These are phyloP conservation scores for Jatropha curcas DNA, from an alignment of 345 rosid species.

Conservation along the genomic window DNA sequence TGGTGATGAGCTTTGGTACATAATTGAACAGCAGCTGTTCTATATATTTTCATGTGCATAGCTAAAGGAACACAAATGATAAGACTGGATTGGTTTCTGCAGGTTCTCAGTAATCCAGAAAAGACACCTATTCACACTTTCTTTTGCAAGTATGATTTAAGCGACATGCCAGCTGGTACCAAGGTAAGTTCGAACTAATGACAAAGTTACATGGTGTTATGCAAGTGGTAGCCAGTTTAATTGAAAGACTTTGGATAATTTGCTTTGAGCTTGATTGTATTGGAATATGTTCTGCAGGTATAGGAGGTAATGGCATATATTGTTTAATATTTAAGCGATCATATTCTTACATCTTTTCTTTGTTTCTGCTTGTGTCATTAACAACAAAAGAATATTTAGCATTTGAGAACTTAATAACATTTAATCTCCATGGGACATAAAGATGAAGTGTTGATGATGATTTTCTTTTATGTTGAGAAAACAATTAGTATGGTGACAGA, in stretches of 20 bases:
- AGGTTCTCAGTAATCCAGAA: conserved; percentile 99
- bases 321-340: neutral
- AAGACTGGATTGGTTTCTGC: conserved; percentile 25
- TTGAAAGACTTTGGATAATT: neutral
- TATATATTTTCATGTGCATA: neutral
- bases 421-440: neutral
- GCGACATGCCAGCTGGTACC: conserved; percentile 92
- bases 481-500: neutral
- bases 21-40: neutral
- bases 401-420: neutral
- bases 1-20: neutral
- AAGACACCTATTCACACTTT: conserved; percentile 94
- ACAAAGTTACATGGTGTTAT: neutral
- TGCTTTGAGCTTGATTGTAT: neutral
- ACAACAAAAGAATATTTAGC: neutral
- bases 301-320: conserved; percentile 1
- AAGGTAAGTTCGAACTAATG: conserved; percentile 44
- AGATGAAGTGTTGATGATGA: neutral
- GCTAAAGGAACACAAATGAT: neutral
- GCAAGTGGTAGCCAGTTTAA: neutral
- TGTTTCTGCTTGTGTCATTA: neutral
- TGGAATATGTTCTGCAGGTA: neutral
- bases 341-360: neutral
- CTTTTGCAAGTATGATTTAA: conserved; percentile 89
- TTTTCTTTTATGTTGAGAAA: neutral